Evolutionary conservation across 139 green algal genomes (phyloP).

Genomic region (Volvox africanus): DNA sequence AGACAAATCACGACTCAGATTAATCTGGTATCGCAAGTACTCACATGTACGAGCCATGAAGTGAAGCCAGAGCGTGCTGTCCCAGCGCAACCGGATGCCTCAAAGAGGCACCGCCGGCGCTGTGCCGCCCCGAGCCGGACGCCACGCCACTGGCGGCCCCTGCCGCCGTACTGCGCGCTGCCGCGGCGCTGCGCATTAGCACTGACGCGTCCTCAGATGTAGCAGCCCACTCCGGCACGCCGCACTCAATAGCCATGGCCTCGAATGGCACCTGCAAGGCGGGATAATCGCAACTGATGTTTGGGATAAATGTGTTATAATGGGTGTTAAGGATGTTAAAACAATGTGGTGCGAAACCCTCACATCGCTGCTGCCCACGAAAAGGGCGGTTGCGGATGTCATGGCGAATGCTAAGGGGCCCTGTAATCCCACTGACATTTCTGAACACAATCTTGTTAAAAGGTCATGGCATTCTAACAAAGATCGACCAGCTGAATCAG

Average conservation of each 20-base stretch:
- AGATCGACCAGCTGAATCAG: too few relatives aligned
- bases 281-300: background rate
- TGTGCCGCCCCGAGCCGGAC: background rate
- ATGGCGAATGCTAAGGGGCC: too few relatives aligned
- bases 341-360: too few relatives aligned
- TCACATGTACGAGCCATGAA: conserved; percentile 28
- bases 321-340: too few relatives aligned
- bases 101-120: background rate
- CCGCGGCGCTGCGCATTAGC: conserved; percentile 9
- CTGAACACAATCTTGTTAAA: too few relatives aligned
- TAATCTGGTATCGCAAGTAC: too few relatives aligned
- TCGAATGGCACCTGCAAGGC: conserved; percentile 36
- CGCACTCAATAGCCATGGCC: conserved; percentile 40
- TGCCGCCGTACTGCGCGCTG: conserved; percentile 5
- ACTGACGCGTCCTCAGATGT: background rate
- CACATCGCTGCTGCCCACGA: too few relatives aligned
- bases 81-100: background rate
- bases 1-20: too few relatives aligned
- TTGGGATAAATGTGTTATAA: too few relatives aligned
- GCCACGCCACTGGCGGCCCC: background rate
- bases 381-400: too few relatives aligned
- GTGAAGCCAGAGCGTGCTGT: background rate
- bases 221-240: conserved; percentile 47
- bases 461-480: too few relatives aligned
- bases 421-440: too few relatives aligned